Percentiles rank a stretch among this genome's conserved stretches.
Conservation (phyloP, 306 rosid species). For the Cotoneaster glaucophyllus region DNA sequence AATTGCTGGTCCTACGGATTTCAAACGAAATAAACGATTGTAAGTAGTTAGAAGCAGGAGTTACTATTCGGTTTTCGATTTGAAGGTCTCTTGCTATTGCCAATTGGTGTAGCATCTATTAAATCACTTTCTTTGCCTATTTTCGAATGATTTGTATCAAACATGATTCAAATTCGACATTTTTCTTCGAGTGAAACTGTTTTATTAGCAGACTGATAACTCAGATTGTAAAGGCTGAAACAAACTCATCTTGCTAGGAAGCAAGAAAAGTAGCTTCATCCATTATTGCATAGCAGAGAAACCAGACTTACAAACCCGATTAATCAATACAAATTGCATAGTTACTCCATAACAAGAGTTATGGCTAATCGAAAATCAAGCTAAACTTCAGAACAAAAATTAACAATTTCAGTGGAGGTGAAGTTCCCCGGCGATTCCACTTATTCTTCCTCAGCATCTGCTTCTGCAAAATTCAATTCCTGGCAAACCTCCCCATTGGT, state of each 20-base stretch:
- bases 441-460: constrained; percentile 27
- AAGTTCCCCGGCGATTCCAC: neutral
- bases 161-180: neutral
- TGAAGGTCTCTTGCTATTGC: neutral
- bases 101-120: neutral
- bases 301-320: neutral
- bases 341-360: constrained; percentile 10
- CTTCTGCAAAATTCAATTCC: constrained; percentile 55
- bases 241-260: constrained; percentile 1
- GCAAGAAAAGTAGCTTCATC: neutral
- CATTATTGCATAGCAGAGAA: neutral
- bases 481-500: constrained; percentile 45
- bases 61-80: neutral
- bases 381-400: neutral
- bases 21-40: too few species aligned
- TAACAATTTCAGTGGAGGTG: neutral
- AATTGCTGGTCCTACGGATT: too few species aligned
- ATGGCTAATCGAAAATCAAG: neutral
- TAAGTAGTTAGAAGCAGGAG: too few species aligned
- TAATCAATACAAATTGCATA: neutral
- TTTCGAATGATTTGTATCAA: neutral
- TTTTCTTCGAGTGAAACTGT: neutral
- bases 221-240: neutral
- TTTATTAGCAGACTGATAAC: neutral
- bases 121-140: too few species aligned